Conservation (phyloP, 2,329 filamentous ascomycete species). For the Monosporascus sp. region DNA sequence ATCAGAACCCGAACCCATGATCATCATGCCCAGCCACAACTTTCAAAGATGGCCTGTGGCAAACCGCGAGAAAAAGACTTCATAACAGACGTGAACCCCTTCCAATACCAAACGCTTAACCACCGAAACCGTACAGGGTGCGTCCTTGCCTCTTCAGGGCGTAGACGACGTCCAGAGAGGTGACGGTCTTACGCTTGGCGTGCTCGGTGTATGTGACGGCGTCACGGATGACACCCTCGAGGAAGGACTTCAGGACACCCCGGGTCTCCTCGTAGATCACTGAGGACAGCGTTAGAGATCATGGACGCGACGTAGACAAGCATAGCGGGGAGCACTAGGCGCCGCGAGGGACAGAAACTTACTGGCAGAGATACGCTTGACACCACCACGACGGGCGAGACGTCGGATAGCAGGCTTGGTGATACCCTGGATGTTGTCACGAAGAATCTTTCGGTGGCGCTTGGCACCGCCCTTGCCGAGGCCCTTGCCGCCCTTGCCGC, state of each 20-base stretch:
- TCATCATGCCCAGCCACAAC: conserved; percentile 29
- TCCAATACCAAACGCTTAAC: conserved; percentile 11
- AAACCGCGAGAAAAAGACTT: conserved; percentile 28
- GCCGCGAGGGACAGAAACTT: conserved; percentile 32
- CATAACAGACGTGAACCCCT: conserved; percentile 31
- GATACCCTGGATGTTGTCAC: conserved; percentile 99
- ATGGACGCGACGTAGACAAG: not conserved
- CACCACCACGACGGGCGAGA: conserved; percentile 98
- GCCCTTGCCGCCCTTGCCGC: conserved; percentile 17
- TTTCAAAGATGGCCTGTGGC: conserved; percentile 20
- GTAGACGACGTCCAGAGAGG: conserved; percentile 60
- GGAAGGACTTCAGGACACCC: conserved; percentile 79
- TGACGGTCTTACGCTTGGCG: conserved; percentile 73
- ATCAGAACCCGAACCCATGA: conserved; percentile 30
- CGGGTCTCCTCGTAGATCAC: conserved; percentile 52
- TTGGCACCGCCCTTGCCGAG: conserved; percentile 50
- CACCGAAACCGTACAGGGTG: conserved; percentile 66
- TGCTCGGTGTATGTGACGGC: conserved; percentile 79
- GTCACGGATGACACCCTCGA: conserved; percentile 75
- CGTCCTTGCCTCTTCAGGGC: conserved; percentile 61
- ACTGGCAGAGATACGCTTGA: conserved; percentile 99
- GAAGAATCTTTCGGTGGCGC: conserved; percentile 98
- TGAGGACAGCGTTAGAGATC: conserved; percentile 16
- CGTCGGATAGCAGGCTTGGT: conserved; percentile 97
- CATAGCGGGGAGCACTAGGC: too few relatives aligned